These are phyloP conservation scores for Bonia amplexicaulis DNA, from an alignment of 176 grass and related monocot species.

Conservation along the genomic window DNA sequence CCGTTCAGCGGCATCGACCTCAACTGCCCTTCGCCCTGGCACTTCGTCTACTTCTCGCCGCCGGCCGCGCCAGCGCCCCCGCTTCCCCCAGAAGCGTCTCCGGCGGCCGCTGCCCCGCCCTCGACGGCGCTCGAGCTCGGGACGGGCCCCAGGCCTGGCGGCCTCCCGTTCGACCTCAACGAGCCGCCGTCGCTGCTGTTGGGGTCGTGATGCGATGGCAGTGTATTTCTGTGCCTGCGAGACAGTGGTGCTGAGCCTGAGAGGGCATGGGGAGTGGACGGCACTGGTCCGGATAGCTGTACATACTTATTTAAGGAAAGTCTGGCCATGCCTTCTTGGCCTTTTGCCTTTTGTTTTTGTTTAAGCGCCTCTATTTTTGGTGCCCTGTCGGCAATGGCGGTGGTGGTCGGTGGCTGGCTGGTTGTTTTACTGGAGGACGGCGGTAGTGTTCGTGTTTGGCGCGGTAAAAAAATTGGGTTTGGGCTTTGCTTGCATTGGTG, in stretches of 20 bases:
- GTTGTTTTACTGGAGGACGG: neutral
- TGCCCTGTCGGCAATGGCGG: slow-evolving; percentile 2
- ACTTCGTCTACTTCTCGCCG: slow-evolving; percentile 26
- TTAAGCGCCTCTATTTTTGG: neutral
- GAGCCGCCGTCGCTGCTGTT: slow-evolving; percentile 39
- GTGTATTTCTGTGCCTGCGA: neutral
- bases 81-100: neutral
- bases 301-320: slow-evolving; percentile 47
- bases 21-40: slow-evolving; percentile 19
- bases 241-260: neutral
- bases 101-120: neutral
- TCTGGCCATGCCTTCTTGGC: neutral
- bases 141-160: neutral
- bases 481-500: neutral
- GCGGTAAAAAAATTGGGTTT: neutral
- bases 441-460: neutral
- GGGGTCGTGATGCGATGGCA: neutral
- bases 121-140: slow-evolving; percentile 50
- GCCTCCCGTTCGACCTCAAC: slow-evolving; percentile 66
- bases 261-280: neutral
- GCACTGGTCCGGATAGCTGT: slow-evolving; percentile 9
- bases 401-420: neutral
- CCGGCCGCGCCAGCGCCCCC: neutral
- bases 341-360: neutral
- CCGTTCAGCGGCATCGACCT: slow-evolving; percentile 14